Conservation (phyloP, 768 basidiomycete species). For the Leccinellum albellum region DNA sequence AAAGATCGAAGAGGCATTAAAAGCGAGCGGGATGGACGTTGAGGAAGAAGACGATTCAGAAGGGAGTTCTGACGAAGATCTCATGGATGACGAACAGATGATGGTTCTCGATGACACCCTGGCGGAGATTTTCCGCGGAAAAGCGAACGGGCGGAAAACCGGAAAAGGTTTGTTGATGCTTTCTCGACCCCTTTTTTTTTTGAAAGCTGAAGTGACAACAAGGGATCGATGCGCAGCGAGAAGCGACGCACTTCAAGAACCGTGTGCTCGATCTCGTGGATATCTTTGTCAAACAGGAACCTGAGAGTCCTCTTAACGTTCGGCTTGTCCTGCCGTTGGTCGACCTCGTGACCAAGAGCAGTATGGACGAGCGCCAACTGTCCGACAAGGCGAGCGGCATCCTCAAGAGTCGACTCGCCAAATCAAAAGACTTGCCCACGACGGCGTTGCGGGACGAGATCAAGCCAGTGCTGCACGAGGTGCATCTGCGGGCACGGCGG, state of each 20-base stretch:
- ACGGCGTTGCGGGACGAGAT: slow-evolving; percentile 29
- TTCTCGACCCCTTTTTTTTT: neutral
- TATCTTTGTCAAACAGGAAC: slow-evolving; percentile 72
- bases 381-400: slow-evolving; percentile 83
- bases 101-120: slow-evolving; percentile 92
- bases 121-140: slow-evolving; percentile 77
- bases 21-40: slow-evolving; percentile 54
- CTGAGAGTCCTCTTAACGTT: slow-evolving; percentile 64
- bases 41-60: slow-evolving; percentile 48
- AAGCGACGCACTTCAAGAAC: slow-evolving; percentile 95
- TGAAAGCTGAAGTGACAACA: neutral
- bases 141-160: slow-evolving; percentile 54
- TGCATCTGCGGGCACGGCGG: slow-evolving; percentile 73
- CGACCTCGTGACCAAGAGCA: slow-evolving; percentile 62
- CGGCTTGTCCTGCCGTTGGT: slow-evolving; percentile 73
- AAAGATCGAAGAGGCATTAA: slow-evolving; percentile 62
- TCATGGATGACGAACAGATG: slow-evolving; percentile 98
- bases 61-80: slow-evolving; percentile 53
- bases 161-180: slow-evolving; percentile 53
- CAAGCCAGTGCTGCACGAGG: slow-evolving; percentile 48
- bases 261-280: slow-evolving; percentile 95
- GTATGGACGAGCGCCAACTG: slow-evolving; percentile 82
- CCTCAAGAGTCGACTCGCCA: slow-evolving; percentile 67
- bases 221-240: slow-evolving; percentile 72
- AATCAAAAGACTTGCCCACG: slow-evolving; percentile 64